phyloP scores from a whole-genome alignment of 345 rosid species.

The Alliaria petiolata region DNA sequence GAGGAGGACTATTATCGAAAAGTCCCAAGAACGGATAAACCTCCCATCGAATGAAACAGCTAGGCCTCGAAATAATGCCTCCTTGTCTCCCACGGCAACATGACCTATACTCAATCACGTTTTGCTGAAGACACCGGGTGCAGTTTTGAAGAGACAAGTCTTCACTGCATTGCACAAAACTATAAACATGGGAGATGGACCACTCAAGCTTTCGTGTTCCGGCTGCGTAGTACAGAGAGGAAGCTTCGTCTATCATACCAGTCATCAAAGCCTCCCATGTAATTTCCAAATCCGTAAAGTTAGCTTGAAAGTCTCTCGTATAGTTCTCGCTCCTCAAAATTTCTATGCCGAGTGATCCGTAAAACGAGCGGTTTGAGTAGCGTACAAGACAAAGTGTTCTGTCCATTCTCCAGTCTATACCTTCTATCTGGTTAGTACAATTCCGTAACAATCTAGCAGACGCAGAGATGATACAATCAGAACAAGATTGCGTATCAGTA shows the following conservation, averaged over 20 bases:
- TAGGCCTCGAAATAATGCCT: slow-evolving; percentile 28
- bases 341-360: neutral
- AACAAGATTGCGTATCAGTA: neutral
- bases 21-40: slow-evolving; percentile 19
- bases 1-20: neutral
- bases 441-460: neutral
- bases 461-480: neutral
- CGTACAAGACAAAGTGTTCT: slow-evolving; percentile 22
- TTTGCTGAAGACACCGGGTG: slow-evolving; percentile 21
- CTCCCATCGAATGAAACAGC: slow-evolving; percentile 41
- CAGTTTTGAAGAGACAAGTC: slow-evolving; percentile 34
- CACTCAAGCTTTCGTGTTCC: neutral
- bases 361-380: slow-evolving; percentile 17
- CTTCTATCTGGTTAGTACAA: slow-evolving; percentile 12
- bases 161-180: slow-evolving; percentile 42
- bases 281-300: slow-evolving; percentile 8
- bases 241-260: slow-evolving; percentile 4
- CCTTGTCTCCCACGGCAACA: slow-evolving; percentile 36
- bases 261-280: slow-evolving; percentile 28
- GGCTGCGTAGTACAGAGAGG: slow-evolving; percentile 32
- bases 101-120: neutral
- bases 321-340: neutral
- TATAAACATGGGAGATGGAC: slow-evolving; percentile 17
- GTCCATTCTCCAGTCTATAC: neutral
- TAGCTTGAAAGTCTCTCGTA: slow-evolving; percentile 1